A percentile compares a stretch with the other conserved stretches of the same genome.
phyloP scores from a whole-genome alignment of 768 basidiomycete genomes.

The Obba rivulosa region DNA sequence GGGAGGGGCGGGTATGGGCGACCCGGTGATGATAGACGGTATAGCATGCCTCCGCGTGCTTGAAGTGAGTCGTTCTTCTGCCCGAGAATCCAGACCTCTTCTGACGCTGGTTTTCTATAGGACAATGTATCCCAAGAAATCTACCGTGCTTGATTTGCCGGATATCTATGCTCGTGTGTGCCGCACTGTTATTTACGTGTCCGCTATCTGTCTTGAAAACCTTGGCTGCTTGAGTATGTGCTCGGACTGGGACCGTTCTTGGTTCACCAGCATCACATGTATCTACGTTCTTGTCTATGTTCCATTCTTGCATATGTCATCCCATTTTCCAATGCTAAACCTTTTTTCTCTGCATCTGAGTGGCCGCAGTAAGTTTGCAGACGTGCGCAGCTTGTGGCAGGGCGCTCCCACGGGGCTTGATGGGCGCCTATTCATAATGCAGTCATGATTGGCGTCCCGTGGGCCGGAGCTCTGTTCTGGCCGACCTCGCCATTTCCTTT shows the following conservation, averaged over 20 bases:
- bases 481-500: neutral
- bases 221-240: neutral
- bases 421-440: constrained; percentile 1
- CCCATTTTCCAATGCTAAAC: neutral
- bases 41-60: constrained; percentile 6
- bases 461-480: neutral
- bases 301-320: neutral
- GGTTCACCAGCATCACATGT: neutral
- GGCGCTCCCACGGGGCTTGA: neutral
- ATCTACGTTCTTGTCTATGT: neutral
- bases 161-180: neutral
- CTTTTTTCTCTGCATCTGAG: neutral
- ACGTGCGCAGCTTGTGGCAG: neutral
- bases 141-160: neutral
- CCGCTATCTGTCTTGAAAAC: neutral
- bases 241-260: no score
- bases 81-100: no score
- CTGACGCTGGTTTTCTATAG: no score
- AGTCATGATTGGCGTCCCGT: neutral
- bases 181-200: neutral
- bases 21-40: constrained; percentile 18
- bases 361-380: neutral
- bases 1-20: constrained; percentile 10
- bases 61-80: neutral
- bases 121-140: neutral